These are phyloP conservation scores for Hymenoscyphus infarciens DNA, from an alignment of 2,329 filamentous ascomycete species.

Conservation along the genomic window DNA sequence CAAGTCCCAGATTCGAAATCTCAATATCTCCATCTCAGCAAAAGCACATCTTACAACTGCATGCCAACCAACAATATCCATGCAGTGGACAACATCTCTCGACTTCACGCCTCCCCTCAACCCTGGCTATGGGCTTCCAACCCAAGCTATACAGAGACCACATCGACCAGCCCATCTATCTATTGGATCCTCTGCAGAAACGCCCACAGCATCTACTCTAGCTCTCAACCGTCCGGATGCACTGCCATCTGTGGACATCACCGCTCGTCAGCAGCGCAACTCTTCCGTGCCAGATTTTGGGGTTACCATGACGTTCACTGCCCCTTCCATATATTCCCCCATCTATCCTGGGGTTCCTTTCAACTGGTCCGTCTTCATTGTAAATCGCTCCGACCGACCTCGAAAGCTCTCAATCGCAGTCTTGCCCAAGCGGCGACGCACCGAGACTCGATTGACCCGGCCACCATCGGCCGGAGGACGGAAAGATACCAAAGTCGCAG, in stretches of 20 bases:
- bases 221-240: conserved; percentile 57
- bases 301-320: conserved; percentile 71
- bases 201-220: conserved; percentile 54
- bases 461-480: conserved; percentile 48
- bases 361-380: conserved; percentile 69
- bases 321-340: conserved; percentile 53
- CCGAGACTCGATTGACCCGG: conserved; percentile 44
- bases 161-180: conserved; percentile 63
- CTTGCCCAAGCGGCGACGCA: conserved; percentile 61
- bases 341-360: conserved; percentile 65
- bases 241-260: conserved; percentile 57
- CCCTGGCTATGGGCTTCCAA: conserved; percentile 55
- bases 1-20: conserved; percentile 48
- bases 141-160: conserved; percentile 56
- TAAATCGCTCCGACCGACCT: conserved; percentile 61
- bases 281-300: conserved; percentile 57
- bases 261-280: conserved; percentile 37
- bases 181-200: conserved; percentile 51
- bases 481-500: conserved; percentile 45
- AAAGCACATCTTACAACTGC: conserved; percentile 52
- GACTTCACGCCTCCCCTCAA: conserved; percentile 67
- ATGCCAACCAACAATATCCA: conserved; percentile 59
- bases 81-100: conserved; percentile 65
- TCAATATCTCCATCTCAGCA: conserved; percentile 60
- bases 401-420: conserved; percentile 69